These are phyloP conservation scores for Anaeramoeba flamelloides DNA, from an alignment of 78 protist genomes.

Conservation along the genomic window DNA sequence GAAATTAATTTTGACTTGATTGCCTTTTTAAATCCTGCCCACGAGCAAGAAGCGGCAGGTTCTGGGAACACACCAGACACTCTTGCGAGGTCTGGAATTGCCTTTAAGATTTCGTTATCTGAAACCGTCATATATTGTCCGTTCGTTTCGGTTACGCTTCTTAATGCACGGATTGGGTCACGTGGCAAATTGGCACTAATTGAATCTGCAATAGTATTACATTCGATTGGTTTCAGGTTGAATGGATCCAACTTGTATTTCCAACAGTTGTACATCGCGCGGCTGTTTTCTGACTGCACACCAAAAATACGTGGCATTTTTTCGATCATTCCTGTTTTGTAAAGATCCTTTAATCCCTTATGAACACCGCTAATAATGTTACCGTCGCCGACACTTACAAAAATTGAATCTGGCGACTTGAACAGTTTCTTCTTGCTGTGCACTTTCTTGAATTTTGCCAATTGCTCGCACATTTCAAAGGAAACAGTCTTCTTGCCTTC, in stretches of 20 bases:
- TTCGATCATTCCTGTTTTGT: constrained; percentile 16
- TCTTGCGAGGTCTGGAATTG: constrained; percentile 10
- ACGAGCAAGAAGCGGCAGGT: constrained; percentile 11
- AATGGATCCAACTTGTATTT: not conserved
- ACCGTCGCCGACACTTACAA: constrained; percentile 34
- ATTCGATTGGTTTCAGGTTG: not conserved
- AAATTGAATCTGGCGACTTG: constrained; percentile 21
- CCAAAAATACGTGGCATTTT: constrained; percentile 21
- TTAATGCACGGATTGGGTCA: constrained; percentile 2
- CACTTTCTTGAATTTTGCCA: constrained; percentile 5
- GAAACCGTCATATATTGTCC: constrained; percentile 16
- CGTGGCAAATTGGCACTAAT: constrained; percentile 19
- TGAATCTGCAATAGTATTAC: constrained; percentile 24
- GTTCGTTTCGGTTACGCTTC: constrained; percentile 5
- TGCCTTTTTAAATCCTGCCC: constrained; percentile 13
- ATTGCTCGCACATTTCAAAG: constrained; percentile 32
- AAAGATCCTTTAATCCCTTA: constrained; percentile 24
- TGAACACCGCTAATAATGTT: constrained; percentile 31
- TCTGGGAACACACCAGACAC: constrained; percentile 13
- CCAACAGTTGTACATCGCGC: not conserved
- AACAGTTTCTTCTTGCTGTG: not conserved
- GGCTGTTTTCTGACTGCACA: constrained; percentile 10
- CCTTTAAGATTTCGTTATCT: constrained; percentile 24
- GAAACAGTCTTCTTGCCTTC: constrained; percentile 43
- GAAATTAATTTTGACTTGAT: not conserved